phyloP scores from a whole-genome alignment of 306 rosid species.

The Corylus heterophylla region DNA sequence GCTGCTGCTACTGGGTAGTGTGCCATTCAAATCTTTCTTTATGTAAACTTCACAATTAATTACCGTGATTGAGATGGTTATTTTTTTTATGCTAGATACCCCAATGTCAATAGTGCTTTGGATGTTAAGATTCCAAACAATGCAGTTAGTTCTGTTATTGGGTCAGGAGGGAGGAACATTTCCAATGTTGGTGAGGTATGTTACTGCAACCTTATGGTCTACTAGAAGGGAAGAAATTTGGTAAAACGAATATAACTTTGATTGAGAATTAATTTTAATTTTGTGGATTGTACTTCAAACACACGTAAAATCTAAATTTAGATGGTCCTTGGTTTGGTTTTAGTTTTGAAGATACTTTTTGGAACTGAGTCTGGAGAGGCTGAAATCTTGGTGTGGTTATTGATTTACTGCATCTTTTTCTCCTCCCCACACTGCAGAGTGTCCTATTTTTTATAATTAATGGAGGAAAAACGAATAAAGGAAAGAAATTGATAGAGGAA shows the following conservation, averaged over 20 bases:
- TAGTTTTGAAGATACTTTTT: neutral
- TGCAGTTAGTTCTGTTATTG: conserved; percentile 27
- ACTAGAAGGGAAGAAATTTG: conserved; percentile 4
- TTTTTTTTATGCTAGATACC: conserved; percentile 20
- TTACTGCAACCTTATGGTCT: conserved; percentile 3
- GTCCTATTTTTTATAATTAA: neutral
- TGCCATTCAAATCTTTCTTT: neutral
- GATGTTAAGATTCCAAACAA: conserved; percentile 19
- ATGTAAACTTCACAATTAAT: neutral
- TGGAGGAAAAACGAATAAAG: neutral
- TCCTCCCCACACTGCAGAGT: neutral
- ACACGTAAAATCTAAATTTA: neutral
- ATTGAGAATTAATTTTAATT: neutral
- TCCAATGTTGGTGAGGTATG: conserved; percentile 33
- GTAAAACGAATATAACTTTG: neutral
- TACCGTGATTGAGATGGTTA: neutral
- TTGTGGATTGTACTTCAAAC: neutral
- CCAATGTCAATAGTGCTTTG: conserved; percentile 17
- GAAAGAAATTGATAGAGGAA: too few species aligned
- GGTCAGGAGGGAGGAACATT: conserved; percentile 17
- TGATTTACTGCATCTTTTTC: neutral
- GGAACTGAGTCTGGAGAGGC: neutral
- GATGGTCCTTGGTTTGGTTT: conserved; percentile 1
- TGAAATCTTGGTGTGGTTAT: neutral
- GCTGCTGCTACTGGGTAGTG: conserved; percentile 26